A percentile compares a stretch with the other conserved stretches of the same genome.
phyloP scores from a whole-genome alignment of 257 asterid species.

The Przewalskia tangutica region DNA sequence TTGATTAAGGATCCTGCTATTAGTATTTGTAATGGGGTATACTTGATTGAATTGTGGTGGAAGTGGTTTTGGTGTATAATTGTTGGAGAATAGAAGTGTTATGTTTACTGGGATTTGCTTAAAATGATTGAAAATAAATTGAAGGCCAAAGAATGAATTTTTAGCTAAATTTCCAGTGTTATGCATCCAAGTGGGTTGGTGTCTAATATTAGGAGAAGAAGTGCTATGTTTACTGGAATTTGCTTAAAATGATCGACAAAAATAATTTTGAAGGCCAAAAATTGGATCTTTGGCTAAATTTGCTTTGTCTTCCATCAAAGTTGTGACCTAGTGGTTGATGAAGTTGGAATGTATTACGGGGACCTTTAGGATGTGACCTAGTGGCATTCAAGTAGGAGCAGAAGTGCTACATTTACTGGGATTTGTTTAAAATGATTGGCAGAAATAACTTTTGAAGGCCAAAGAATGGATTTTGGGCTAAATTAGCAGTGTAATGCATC shows the following conservation, averaged over 20 bases:
- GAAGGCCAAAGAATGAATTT: background rate
- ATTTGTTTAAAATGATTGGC: background rate
- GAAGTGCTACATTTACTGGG: background rate
- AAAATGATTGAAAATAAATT: background rate
- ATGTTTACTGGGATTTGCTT: background rate
- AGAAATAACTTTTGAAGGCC: background rate
- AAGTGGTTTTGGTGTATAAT: background rate
- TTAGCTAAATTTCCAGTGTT: no score
- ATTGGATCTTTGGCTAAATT: background rate
- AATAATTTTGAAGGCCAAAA: background rate
- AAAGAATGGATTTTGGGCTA: no score
- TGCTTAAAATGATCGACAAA: background rate
- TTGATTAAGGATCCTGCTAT: background rate
- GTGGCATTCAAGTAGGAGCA: background rate
- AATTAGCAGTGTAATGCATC: background rate
- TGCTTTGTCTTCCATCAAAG: background rate
- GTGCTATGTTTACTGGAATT: background rate
- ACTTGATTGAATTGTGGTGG: background rate
- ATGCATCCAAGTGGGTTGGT: background rate
- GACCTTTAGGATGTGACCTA: background rate
- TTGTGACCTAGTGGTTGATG: background rate
- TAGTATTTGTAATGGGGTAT: background rate
- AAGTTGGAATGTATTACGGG: background rate
- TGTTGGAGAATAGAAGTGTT: background rate
- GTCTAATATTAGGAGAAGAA: background rate